These are phyloP conservation scores for Suillus cothurnatus DNA, from an alignment of 768 basidiomycete species.

Conservation along the genomic window DNA sequence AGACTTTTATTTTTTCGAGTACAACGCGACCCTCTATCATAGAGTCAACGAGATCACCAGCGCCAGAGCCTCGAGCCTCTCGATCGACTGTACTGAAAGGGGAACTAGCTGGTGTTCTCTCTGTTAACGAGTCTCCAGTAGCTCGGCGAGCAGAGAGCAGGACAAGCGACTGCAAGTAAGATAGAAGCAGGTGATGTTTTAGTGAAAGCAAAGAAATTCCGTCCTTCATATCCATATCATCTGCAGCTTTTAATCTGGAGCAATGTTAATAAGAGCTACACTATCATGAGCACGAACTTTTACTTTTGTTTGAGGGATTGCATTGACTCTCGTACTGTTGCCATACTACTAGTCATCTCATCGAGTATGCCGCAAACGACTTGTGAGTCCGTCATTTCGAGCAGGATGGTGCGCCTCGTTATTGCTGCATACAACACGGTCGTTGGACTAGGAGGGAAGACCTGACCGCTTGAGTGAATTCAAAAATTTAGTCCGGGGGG, in stretches of 20 bases:
- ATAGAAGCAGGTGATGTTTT: conserved; percentile 82
- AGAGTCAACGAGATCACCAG: conserved; percentile 78
- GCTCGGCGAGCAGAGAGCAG: conserved; percentile 73
- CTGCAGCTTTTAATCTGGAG: conserved; percentile 30
- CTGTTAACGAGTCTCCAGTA: conserved; percentile 61
- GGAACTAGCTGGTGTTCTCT: conserved; percentile 48
- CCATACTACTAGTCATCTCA: conserved; percentile 64
- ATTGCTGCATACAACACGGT: not conserved
- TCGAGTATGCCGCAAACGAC: conserved; percentile 38
- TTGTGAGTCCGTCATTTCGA: conserved; percentile 22
- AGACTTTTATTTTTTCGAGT: conserved; percentile 83
- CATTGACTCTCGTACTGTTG: conserved; percentile 59
- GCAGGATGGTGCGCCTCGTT: not conserved
- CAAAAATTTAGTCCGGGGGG: too few relatives aligned
- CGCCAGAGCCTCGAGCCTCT: conserved; percentile 51
- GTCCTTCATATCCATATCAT: conserved; percentile 56
- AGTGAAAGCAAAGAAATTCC: conserved; percentile 92
- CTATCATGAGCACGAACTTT: conserved; percentile 18
- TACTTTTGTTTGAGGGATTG: conserved; percentile 59
- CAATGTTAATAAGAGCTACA: conserved; percentile 18
- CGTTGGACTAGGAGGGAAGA: not conserved
- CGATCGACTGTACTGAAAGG: conserved; percentile 59
- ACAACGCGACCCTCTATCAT: conserved; percentile 80
- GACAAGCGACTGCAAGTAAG: conserved; percentile 82
- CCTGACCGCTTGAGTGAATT: not conserved